Conservation (phyloP, 2,329 filamentous ascomycete species). For the Pyrenophora graminea region DNA sequence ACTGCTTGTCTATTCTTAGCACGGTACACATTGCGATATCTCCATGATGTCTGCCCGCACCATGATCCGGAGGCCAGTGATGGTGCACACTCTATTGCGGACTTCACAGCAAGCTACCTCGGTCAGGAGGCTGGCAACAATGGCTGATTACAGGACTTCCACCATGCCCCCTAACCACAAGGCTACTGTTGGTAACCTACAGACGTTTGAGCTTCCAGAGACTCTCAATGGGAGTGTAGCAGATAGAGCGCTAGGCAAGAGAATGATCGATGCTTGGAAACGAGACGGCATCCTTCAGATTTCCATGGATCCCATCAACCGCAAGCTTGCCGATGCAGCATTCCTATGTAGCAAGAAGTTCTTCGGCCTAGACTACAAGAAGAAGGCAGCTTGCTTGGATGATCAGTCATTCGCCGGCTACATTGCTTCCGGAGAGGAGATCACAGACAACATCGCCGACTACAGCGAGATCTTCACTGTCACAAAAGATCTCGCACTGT, state of each 20-base stretch:
- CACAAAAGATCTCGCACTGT: slow-evolving; percentile 52
- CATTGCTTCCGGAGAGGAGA: slow-evolving; percentile 53
- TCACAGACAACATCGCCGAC: slow-evolving; percentile 52
- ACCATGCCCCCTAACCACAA: slow-evolving; percentile 10
- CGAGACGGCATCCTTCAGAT: slow-evolving; percentile 13
- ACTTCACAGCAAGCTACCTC: not conserved
- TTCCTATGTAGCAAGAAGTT: slow-evolving; percentile 14
- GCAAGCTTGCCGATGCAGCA: slow-evolving; percentile 11
- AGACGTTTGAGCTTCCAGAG: slow-evolving; percentile 11
- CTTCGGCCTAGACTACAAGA: slow-evolving; percentile 4
- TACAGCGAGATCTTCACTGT: slow-evolving; percentile 60
- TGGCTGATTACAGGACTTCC: not conserved
- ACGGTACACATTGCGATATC: not conserved
- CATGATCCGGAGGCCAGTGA: slow-evolving; percentile 1
- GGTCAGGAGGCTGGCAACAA: not conserved
- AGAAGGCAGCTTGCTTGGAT: slow-evolving; percentile 53
- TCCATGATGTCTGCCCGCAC: slow-evolving; percentile 2
- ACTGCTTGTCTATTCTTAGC: too few species aligned
- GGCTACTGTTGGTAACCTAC: slow-evolving; percentile 6
- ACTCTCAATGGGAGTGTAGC: slow-evolving; percentile 6
- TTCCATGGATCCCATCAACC: slow-evolving; percentile 14
- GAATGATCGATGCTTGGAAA: slow-evolving; percentile 15
- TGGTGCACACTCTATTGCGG: not conserved
- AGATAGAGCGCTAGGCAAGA: slow-evolving; percentile 12
- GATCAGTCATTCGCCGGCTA: slow-evolving; percentile 55